Base-by-base conservation (phyloP, 106 monocot genomes). In the Dendrobium huoshanense region DNA sequence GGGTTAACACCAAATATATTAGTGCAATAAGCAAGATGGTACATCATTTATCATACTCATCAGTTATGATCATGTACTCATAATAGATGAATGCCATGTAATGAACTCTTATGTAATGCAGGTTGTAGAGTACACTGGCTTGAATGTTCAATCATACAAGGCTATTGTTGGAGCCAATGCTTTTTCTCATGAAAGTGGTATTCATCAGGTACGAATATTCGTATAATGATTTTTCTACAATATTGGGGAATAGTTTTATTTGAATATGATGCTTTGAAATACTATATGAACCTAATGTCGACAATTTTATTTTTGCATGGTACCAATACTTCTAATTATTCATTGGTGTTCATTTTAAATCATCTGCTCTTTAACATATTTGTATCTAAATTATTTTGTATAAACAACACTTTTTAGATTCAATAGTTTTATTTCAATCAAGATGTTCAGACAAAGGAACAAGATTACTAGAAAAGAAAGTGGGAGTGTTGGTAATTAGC, bases 101-200 rank as follows among this genome's bases (percentile, higher is more conserved):
- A 72, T 0, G 4, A 33, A 72, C 15, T 11, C 5, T 72, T 4
- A 33, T 72, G 11, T 40, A 77, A 44, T 70, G 17, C 49, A 84
- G 84, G 84, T 84, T 2, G 67, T 27, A 7, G 79, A 84, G 64
- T 84, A 37, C 49, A 79, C 79, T 18, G 83, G 79, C 75, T 79
- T 83, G n/a, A 41, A 78, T 61, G 41, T 83, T 42, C 83, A 83
- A 18, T 79, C 83, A 19, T 59, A 84, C 55, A 84, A 79, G 27
- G 61, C 84, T 18, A 75, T 84, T 61, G 79, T 79, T 75, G 79
- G 79, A 55, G 61, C 61, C 4, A 84, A 84, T 75, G 79, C 65
- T 75, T 84, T 84, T 64, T 18, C 59, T 17, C 84, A 84, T 75
- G 84, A 84, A 79, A 79, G 84, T 58, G 79, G 83, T 58, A 78